Conservation (phyloP, 1,284 basidiomycete species). For the Moesziomyces globuligerus region DNA sequence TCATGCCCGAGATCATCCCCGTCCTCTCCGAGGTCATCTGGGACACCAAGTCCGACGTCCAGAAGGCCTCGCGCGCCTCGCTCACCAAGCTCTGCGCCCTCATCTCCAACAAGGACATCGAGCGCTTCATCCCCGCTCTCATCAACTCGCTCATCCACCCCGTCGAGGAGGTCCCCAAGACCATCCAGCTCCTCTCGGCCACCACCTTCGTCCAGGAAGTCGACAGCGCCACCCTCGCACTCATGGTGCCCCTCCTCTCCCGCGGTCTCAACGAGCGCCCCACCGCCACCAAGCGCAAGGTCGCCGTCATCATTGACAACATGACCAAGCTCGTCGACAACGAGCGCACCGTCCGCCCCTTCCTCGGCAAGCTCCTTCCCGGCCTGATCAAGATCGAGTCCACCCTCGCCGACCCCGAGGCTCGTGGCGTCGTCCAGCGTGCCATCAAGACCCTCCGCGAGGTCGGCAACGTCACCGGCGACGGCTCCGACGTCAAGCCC, state of each 20-base stretch:
- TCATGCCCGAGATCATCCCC: constrained; percentile 96
- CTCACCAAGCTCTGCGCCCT: constrained; percentile 77
- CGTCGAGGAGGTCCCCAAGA: constrained; percentile 97
- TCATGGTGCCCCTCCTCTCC: constrained; percentile 96
- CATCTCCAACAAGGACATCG: constrained; percentile 99
- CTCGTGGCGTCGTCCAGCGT: constrained; percentile 65
- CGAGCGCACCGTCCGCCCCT: constrained; percentile 67
- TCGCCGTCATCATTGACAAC: constrained; percentile 68
- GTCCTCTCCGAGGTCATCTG: constrained; percentile 95
- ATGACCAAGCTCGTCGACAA: constrained; percentile 68
- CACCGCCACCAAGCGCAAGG: constrained; percentile 68
- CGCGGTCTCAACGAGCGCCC: constrained; percentile 79
- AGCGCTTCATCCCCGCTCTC: constrained; percentile 80
- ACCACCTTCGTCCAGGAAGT: constrained; percentile 99
- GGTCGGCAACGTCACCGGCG: constrained; percentile 64
- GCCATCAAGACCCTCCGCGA: constrained; percentile 66
- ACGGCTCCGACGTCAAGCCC: constrained; percentile 66
- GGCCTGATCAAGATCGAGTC: constrained; percentile 68
- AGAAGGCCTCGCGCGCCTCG: constrained; percentile 95
- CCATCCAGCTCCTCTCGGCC: constrained; percentile 93
- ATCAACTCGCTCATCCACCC: constrained; percentile 98
- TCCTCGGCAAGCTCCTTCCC: constrained; percentile 67
- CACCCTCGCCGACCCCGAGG: constrained; percentile 66
- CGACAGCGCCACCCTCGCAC: constrained; percentile 96
- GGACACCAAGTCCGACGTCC: constrained; percentile 99